Percentiles rank a stretch among this genome's conserved stretches.
phyloP scores from a whole-genome alignment of 2,329 filamentous ascomycete genomes.

The Pseudogymnoascus sp. region DNA sequence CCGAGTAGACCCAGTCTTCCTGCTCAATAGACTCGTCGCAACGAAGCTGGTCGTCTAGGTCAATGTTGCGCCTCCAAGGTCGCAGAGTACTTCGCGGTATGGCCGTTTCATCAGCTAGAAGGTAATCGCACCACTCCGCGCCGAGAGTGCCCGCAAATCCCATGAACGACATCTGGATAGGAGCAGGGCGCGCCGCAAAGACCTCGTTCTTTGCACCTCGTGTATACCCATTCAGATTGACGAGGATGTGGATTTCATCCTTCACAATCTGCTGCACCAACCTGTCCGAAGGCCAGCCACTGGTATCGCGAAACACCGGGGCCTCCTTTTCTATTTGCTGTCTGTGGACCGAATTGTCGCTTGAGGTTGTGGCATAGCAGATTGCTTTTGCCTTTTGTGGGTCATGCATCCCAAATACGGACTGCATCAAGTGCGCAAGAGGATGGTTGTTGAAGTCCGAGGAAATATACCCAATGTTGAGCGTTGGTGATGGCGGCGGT shows the following conservation, averaged over 20 bases:
- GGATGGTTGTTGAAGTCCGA: slow-evolving; percentile 99
- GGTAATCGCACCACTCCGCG: slow-evolving; percentile 97
- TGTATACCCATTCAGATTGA: slow-evolving; percentile 98
- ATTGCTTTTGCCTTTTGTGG: slow-evolving; percentile 67
- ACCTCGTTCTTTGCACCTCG: slow-evolving; percentile 94
- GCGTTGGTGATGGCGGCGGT: slow-evolving; percentile 66
- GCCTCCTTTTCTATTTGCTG: slow-evolving; percentile 90
- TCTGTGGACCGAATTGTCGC: slow-evolving; percentile 81
- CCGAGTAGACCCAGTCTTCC: slow-evolving; percentile 87
- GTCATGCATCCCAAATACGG: slow-evolving; percentile 89
- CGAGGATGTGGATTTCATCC: slow-evolving; percentile 86
- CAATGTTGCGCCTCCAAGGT: slow-evolving; percentile 67
- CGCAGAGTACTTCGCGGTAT: slow-evolving; percentile 76
- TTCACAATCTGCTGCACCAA: slow-evolving; percentile 78
- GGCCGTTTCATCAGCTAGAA: slow-evolving; percentile 81
- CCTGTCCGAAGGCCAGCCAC: slow-evolving; percentile 74
- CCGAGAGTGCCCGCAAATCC: slow-evolving; percentile 93
- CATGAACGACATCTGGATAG: slow-evolving; percentile 99
- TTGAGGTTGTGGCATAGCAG: slow-evolving; percentile 91
- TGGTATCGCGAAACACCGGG: slow-evolving; percentile 84
- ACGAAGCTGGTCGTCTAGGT: slow-evolving; percentile 60
- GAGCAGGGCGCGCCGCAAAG: slow-evolving; percentile 87
- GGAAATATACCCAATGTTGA: slow-evolving; percentile 94
- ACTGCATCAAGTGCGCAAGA: slow-evolving; percentile 96
- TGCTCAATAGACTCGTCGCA: slow-evolving; percentile 54